Base-by-base conservation (phyloP, 1,284 basidiomycete genomes). In the Anthracocystis walkeri region DNA sequence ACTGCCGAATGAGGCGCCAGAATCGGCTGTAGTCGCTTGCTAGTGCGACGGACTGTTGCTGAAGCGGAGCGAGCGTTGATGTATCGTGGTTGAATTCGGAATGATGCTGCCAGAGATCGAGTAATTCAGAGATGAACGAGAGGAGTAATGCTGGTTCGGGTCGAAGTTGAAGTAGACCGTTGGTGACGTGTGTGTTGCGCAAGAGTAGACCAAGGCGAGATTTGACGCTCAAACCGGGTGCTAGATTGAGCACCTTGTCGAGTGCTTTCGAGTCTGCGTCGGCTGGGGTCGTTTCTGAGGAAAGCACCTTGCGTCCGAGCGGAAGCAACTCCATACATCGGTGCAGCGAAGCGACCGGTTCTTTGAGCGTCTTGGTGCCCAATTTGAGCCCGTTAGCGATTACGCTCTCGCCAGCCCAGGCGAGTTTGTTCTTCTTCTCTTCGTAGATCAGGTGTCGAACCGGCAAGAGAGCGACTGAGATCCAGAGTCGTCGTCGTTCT, bases 371-470 rank as follows among this genome's bases (percentile, higher is more conserved):
- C 40, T 68, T 70, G 10, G 69, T 72, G 29, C 80, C 82, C 20
- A 84, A 63, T 52, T 84, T 84, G 55, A 84, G 80, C 2, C 82
- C 83, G n/a, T 60, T 63, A 14, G 70, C 49, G 8, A 84, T 64
- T 16, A 79, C 76, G 25, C 48, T 57, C 27, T 76, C 79, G n/a
- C 75, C 80, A 2, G 81, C 76, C 83, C 78, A 81, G 3, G 54
- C 59, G 23, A 58, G 51, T 49, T 79, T 80, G 58, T 67, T 66
- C 60, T 82, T 80, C 68, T 81, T 81, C 48, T 77, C 77, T 10
- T 77, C 67, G 49, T 77, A 69, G 4, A 65, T 64, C 14, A 77
- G 46, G 14, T 70, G 62, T 16, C 62, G 54, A 25, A 83, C 52
- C 1, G 78, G 80, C 0, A 79, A 46, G 23, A 84, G 51, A 2